Percentiles rank a stretch among this genome's conserved stretches.
Conservation (phyloP, 192 early-diverging fungal species). For the Dissophora ornata region DNA sequence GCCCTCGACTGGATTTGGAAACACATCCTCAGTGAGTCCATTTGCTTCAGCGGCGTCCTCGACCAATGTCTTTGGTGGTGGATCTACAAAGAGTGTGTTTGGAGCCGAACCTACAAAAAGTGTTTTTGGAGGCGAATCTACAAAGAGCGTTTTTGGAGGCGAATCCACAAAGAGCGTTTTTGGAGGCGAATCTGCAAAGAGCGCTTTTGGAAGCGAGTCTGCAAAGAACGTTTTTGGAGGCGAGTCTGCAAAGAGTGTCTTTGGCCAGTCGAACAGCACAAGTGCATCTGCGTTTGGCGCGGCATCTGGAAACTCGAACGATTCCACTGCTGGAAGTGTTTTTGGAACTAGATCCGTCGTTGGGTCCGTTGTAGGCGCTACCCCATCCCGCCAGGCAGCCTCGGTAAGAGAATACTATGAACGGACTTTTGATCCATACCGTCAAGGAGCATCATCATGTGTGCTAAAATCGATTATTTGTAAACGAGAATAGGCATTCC, state of each 20-base stretch:
- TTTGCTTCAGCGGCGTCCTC: conserved; percentile 23
- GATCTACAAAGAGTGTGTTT: conserved; percentile 12
- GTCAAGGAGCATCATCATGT: too few species aligned
- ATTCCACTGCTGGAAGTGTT: conserved; percentile 39
- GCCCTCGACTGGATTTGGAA: conserved; percentile 34
- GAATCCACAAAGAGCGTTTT: conserved; percentile 16
- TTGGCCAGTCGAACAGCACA: conserved; percentile 18
- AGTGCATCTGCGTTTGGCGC: conserved; percentile 5
- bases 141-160: conserved; percentile 10
- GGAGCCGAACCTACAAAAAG: too few species aligned
- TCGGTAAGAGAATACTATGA: conserved; percentile 17
- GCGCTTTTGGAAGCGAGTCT: too few species aligned
- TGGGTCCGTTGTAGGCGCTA: conserved; percentile 17
- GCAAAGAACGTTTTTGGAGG: too few species aligned
- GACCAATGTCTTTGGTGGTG: conserved; percentile 30
- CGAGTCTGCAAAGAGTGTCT: too few species aligned
- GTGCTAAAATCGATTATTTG: background rate
- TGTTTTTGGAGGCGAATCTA: conserved; percentile 25
- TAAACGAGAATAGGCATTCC: conserved; percentile 4
- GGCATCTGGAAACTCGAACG: background rate
- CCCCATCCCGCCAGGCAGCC: background rate
- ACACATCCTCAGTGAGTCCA: conserved; percentile 39
- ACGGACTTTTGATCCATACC: background rate
- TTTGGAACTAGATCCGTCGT: conserved; percentile 42
- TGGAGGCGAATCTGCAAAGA: conserved; percentile 10